These are phyloP conservation scores for Elsinoe perseae DNA, from an alignment of 2,329 filamentous ascomycete species.

Conservation along the genomic window DNA sequence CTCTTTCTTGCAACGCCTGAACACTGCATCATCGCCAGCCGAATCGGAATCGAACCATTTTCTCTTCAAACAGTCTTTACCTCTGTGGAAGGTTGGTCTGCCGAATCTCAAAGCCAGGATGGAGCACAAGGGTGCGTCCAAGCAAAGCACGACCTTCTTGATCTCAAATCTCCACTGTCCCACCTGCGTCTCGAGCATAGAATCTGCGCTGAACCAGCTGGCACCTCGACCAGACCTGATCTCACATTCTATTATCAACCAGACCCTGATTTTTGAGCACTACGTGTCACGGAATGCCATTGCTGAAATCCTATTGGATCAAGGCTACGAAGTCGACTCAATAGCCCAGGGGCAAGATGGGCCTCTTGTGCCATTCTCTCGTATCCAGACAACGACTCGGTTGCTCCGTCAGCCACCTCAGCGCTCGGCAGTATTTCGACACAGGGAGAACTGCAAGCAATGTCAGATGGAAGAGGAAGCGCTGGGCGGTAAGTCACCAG, in stretches of 20 bases:
- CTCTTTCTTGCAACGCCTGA: no score
- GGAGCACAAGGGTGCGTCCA: no score
- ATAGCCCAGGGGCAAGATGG: conserved; percentile 30
- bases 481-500: no score
- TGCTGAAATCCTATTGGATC: conserved; percentile 42
- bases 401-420: no score
- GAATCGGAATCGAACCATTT: no score
- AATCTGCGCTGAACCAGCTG: conserved; percentile 46
- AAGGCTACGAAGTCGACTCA: conserved; percentile 6
- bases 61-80: no score
- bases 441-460: conserved; percentile 17
- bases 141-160: conserved; percentile 63
- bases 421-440: background rate
- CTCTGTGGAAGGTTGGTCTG: no score
- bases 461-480: conserved; percentile 15
- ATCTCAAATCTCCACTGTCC: conserved; percentile 72
- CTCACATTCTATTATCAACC: conserved; percentile 63
- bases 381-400: no score
- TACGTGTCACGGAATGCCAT: conserved; percentile 37
- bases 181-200: conserved; percentile 62
- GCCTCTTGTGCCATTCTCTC: conserved; percentile 53
- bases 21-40: no score
- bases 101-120: no score
- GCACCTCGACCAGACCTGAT: conserved; percentile 48
- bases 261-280: conserved; percentile 57